phyloP scores from a whole-genome alignment of 305 asterid species.

The Coffea humblotiana region DNA sequence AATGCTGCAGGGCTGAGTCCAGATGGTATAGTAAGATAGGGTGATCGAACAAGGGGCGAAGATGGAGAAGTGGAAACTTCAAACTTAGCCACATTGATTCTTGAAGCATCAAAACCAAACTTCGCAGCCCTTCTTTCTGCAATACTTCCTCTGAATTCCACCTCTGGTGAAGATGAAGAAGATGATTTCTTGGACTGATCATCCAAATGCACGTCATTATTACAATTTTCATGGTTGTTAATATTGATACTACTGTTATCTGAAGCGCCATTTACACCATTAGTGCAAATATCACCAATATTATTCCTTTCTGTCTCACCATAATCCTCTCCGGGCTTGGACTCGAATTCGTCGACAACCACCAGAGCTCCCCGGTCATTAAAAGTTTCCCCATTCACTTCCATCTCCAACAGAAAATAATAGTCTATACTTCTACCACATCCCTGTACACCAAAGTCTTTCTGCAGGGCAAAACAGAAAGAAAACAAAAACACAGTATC shows the following conservation, averaged over 20 bases:
- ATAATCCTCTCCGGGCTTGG: constrained; percentile 1
- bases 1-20: constrained; percentile 73
- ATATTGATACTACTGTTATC: background rate
- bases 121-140: constrained; percentile 31
- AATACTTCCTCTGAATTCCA: constrained; percentile 20
- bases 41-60: constrained; percentile 20
- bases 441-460: background rate
- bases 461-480: background rate
- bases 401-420: constrained; percentile 19
- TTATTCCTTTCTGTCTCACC: constrained; percentile 8
- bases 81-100: constrained; percentile 21
- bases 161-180: constrained; percentile 11
- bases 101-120: constrained; percentile 33
- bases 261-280: background rate
- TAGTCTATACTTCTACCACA: background rate
- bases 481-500: constrained; percentile 13
- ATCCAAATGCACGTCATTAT: background rate
- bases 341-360: constrained; percentile 14
- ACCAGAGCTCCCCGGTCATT: constrained; percentile 22
- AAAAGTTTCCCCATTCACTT: constrained; percentile 2
- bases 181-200: constrained; percentile 4
- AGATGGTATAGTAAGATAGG: constrained; percentile 55
- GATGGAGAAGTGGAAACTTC: constrained; percentile 1
- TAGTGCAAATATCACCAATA: background rate
- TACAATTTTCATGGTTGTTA: background rate